Evolutionary conservation across 2,329 filamentous ascomycete species (phyloP).

Genomic region (Pochonia chlamydosporia): DNA sequence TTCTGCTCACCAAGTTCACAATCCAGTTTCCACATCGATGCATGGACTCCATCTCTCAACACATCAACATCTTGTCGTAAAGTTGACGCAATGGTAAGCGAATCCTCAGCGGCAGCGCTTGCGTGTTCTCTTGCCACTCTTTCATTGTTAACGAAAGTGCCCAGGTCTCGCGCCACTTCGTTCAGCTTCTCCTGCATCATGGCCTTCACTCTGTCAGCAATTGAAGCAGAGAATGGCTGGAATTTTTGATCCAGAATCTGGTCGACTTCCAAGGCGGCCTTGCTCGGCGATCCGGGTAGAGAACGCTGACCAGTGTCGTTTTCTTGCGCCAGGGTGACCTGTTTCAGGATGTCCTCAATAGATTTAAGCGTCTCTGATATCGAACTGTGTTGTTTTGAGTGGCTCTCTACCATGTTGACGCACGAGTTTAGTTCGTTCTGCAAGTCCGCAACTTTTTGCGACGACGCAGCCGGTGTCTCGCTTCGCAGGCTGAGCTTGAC

Average conservation of each 20-base stretch:
- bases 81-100: conserved; percentile 5
- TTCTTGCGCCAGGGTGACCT: neutral
- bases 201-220: neutral
- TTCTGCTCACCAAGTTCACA: neutral
- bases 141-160: conserved; percentile 16
- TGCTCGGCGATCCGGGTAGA: neutral
- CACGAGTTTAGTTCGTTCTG: neutral
- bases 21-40: neutral
- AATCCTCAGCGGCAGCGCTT: conserved; percentile 1
- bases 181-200: conserved; percentile 8
- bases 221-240: neutral
- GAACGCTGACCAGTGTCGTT: neutral
- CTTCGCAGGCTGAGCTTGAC: neutral
- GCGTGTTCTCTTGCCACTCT: conserved; percentile 8
- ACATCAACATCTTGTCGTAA: conserved; percentile 4
- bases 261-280: neutral
- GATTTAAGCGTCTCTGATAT: neutral
- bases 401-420: neutral
- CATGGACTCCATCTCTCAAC: neutral
- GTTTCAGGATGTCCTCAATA: conserved; percentile 1
- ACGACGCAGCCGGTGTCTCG: neutral
- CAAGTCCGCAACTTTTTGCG: neutral
- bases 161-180: conserved; percentile 7
- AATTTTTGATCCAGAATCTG: conserved; percentile 5
- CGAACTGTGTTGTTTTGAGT: conserved; percentile 1